These are phyloP conservation scores for Colletotrichum simmondsii DNA, from an alignment of 2,329 filamentous ascomycete genomes.

Conservation along the genomic window DNA sequence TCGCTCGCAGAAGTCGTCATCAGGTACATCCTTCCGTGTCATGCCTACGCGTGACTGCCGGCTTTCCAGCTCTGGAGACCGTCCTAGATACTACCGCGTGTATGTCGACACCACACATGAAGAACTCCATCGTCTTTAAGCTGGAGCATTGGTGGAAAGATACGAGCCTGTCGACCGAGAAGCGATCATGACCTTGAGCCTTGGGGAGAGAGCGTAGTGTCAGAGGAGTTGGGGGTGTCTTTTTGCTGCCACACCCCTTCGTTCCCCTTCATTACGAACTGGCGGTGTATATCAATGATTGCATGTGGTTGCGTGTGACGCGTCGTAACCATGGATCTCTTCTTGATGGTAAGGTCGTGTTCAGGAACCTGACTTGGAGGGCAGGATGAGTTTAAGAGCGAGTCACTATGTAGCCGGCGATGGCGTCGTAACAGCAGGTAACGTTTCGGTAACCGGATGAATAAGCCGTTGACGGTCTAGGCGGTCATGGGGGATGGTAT, in stretches of 20 bases:
- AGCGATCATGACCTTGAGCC: background rate
- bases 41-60: too few species aligned
- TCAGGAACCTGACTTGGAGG: background rate
- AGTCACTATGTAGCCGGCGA: background rate
- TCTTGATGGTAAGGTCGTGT: background rate
- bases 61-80: background rate
- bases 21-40: background rate
- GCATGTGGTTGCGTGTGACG: background rate
- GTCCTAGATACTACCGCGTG: background rate
- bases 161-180: background rate
- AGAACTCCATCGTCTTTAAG: background rate
- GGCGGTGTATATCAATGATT: background rate
- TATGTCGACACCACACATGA: background rate
- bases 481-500: constrained; percentile 4
- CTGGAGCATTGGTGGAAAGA: background rate
- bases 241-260: background rate
- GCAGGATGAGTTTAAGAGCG: background rate
- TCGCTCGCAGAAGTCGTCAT: background rate
- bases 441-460: constrained; percentile 10
- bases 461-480: background rate
- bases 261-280: background rate
- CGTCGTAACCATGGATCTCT: background rate
- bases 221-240: background rate
- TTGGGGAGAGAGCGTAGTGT: background rate
- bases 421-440: background rate